Conservation (phyloP, 2,329 filamentous ascomycete genomes). For the Stemphylium vesicarium region DNA sequence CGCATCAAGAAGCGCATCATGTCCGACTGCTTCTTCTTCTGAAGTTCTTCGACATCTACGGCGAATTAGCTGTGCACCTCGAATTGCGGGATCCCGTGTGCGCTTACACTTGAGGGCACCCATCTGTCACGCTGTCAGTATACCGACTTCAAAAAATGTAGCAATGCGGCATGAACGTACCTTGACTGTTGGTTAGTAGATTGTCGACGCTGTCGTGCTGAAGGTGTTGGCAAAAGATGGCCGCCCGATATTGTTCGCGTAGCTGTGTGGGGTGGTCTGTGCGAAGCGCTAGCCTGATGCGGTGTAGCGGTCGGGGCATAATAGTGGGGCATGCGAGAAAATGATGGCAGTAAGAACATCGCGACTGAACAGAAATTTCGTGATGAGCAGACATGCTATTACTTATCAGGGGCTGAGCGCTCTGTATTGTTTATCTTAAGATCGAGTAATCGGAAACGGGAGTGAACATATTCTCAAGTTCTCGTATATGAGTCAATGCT, state of each 20-base stretch:
- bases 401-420: too few relatives aligned
- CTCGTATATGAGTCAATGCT: too few relatives aligned
- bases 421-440: too few relatives aligned
- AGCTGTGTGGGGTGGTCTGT: constrained; percentile 25
- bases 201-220: constrained; percentile 39
- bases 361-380: background rate
- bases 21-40: constrained; percentile 99
- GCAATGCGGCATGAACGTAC: constrained; percentile 23
- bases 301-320: background rate
- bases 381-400: too few relatives aligned
- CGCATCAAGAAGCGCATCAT: constrained; percentile 99
- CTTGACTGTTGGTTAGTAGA: constrained; percentile 47
- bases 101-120: constrained; percentile 88
- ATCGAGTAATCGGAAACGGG: too few relatives aligned
- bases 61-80: constrained; percentile 49
- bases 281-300: background rate
- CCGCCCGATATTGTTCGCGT: constrained; percentile 30
- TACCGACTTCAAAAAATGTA: background rate
- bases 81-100: constrained; percentile 4
- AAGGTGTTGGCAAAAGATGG: constrained; percentile 19
- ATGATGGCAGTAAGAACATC: background rate
- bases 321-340: background rate
- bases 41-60: constrained; percentile 90
- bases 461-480: too few relatives aligned
- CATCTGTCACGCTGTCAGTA: constrained; percentile 67